These are phyloP conservation scores for Irpex lacteus DNA, from an alignment of 1,284 basidiomycete genomes.

Conservation along the genomic window DNA sequence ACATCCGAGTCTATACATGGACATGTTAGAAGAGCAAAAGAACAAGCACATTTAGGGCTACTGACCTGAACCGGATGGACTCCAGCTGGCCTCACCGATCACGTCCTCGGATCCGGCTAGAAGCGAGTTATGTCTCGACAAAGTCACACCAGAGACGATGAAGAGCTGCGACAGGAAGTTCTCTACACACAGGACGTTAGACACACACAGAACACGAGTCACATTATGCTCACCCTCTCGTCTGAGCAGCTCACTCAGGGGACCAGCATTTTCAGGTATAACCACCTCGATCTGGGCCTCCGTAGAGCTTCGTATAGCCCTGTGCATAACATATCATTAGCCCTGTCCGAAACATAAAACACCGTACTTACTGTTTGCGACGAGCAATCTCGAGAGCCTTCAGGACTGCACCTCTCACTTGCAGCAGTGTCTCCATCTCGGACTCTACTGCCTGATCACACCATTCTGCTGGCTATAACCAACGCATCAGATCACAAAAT, in stretches of 20 bases:
- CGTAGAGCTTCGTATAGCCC: slow-evolving; percentile 67
- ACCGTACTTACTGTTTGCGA: slow-evolving; percentile 53
- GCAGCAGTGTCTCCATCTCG: slow-evolving; percentile 61
- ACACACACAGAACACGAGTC: too few relatives aligned
- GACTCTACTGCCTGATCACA: slow-evolving; percentile 45
- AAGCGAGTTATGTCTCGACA: slow-evolving; percentile 24
- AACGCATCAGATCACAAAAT: background rate
- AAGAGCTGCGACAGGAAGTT: slow-evolving; percentile 67
- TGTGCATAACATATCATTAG: slow-evolving; percentile 31
- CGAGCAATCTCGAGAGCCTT: slow-evolving; percentile 69
- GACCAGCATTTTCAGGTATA: slow-evolving; percentile 34
- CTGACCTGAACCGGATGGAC: background rate
- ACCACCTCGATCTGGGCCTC: slow-evolving; percentile 58
- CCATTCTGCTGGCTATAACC: slow-evolving; percentile 49
- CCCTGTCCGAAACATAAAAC: too few relatives aligned
- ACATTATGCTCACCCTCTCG: slow-evolving; percentile 57
- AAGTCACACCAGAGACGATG: slow-evolving; percentile 68
- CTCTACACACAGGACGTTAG: slow-evolving; percentile 36
- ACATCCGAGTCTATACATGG: background rate
- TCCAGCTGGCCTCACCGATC: background rate
- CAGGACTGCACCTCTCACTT: slow-evolving; percentile 54
- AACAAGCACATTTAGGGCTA: background rate
- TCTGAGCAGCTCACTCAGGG: slow-evolving; percentile 54
- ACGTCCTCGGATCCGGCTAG: background rate
- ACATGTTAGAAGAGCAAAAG: background rate